A percentile compares a stretch with the other conserved stretches of the same genome.
phyloP scores from a whole-genome alignment of 139 green algal species.

The Chlamydomonas incerta region DNA sequence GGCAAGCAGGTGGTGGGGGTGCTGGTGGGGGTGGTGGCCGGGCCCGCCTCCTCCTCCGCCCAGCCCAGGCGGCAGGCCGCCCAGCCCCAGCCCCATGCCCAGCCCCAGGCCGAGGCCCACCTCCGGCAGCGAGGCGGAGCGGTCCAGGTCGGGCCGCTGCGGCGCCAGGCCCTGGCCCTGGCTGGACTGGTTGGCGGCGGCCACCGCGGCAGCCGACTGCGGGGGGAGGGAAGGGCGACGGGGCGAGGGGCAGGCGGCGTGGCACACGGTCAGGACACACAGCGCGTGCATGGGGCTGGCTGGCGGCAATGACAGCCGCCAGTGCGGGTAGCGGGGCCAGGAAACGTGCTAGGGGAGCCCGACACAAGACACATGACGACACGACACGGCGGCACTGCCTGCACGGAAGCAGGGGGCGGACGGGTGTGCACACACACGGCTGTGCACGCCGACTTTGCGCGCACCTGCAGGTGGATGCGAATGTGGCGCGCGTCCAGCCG shows the following conservation, averaged over 20 bases:
- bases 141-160: neutral
- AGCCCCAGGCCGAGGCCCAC: neutral
- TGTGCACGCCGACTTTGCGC: neutral
- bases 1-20: neutral
- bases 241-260: too few species aligned
- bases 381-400: neutral
- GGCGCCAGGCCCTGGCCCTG: neutral
- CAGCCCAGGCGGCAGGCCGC: too few species aligned
- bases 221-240: neutral
- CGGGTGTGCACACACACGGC: neutral
- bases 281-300: too few species aligned
- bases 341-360: too few species aligned
- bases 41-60: too few species aligned
- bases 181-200: neutral
- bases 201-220: neutral
- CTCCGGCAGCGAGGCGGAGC: neutral
- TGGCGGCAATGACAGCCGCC: too few species aligned
- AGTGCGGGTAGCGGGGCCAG: too few species aligned
- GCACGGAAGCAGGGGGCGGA: neutral
- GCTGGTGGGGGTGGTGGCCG: too few species aligned
- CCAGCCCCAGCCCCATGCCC: too few species aligned
- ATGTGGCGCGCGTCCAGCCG: constrained; percentile 41
- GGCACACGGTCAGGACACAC: neutral
- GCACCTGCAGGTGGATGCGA: constrained; percentile 52
- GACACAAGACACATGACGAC: too few species aligned